These are phyloP conservation scores for Trichosporon sp. DNA, from an alignment of 1,284 basidiomycete species.

Conservation along the genomic window DNA sequence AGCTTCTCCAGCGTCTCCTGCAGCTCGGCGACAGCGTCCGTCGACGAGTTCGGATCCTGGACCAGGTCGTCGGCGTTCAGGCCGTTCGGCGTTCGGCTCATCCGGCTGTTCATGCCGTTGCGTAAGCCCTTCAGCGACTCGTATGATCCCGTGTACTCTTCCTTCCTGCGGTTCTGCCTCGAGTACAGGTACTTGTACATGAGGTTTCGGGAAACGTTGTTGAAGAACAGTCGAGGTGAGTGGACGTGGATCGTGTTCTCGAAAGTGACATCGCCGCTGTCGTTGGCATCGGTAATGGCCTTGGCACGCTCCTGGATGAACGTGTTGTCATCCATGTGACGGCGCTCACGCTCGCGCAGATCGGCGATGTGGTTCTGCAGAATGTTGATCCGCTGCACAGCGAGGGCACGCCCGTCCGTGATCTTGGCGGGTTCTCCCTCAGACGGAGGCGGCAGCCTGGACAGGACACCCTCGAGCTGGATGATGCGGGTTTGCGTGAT, in stretches of 20 bases:
- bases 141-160: slow-evolving; percentile 83
- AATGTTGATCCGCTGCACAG: slow-evolving; percentile 25
- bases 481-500: slow-evolving; percentile 58
- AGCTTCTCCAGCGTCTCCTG: slow-evolving; percentile 22
- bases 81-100: slow-evolving; percentile 16
- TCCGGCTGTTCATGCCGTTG: slow-evolving; percentile 28
- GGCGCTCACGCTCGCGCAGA: slow-evolving; percentile 26
- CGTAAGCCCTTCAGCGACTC: slow-evolving; percentile 56
- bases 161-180: slow-evolving; percentile 65
- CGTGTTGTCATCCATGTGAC: slow-evolving; percentile 36
- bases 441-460: background rate
- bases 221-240: slow-evolving; percentile 76
- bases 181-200: slow-evolving; percentile 87
- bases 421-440: slow-evolving; percentile 2
- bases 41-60: background rate
- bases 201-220: slow-evolving; percentile 72
- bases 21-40: slow-evolving; percentile 8
- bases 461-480: slow-evolving; percentile 28
- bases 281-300: background rate
- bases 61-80: slow-evolving; percentile 19
- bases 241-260: slow-evolving; percentile 89
- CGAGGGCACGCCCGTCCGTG: slow-evolving; percentile 11
- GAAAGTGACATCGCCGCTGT: slow-evolving; percentile 44
- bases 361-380: slow-evolving; percentile 32
- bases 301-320: slow-evolving; percentile 14